Evolutionary conservation across 2,329 filamentous ascomycete genomes (phyloP), one percentile per base, ranked within the genome.

Genomic region (Arthroderma sp.): DNA sequence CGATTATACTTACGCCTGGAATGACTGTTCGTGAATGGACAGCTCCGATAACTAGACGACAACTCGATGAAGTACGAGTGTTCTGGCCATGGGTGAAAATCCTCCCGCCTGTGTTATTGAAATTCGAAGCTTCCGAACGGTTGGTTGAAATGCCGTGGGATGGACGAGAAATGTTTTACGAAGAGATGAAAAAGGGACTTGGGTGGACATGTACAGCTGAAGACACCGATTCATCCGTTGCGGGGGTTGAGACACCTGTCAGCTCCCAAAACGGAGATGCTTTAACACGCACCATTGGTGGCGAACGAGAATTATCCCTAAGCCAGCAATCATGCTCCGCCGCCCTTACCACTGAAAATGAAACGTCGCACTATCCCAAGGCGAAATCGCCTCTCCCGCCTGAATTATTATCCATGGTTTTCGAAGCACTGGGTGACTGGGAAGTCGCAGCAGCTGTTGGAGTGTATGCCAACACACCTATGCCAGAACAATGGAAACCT

Each of bases 21-120:
- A 93, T 95, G 87, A 89, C 84, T 31, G 78, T 78, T 1, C 75
- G 83, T 48, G 87, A 89, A 78, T 94, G 86, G 86, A 80, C 88
- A 58, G 87, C 91, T 56, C 86, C 87, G 2, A 80, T 88, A 66
- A 94, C 86, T 10, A 85, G 84, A 66, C 83, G 86, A 56, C 87
- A 94, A 58, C 73, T 94, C 49, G 82, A 77, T 63, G 91, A 93
- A 64, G 77, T 94, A 36, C 75, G 81, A 51, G 72, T 78, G 50
- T 88, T 86, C 60, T 94, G 86, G 86, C 81, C 80, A 43, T 94
- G 86, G 86, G 77, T 94, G 43, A 76, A 82, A 50, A 78, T 91
- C 37, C 74, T 94, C 60, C 73, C 83, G 36, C 86, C 88, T 0
- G 78, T 93, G 31, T 65, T 94, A 10, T 94, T 86, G 85, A 77